Evolutionary conservation across 73 alveolate species (phyloP).

Genomic region (Uronychia binucleata): DNA sequence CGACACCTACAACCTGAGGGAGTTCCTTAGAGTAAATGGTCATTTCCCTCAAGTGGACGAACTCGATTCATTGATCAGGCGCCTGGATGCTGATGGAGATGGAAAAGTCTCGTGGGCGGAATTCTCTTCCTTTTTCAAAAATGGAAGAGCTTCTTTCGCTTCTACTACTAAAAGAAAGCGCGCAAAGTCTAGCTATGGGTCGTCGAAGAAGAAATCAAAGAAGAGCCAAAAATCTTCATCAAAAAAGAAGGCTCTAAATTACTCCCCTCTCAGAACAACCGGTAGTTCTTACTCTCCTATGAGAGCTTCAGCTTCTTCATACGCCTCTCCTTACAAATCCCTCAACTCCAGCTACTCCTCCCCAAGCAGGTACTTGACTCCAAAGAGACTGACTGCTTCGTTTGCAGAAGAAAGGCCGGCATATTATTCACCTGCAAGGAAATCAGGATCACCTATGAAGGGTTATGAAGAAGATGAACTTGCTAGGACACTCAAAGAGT

Average conservation of each 20-base stretch:
- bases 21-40: conserved; percentile 21
- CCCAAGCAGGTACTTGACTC: not conserved
- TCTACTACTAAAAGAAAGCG: not conserved
- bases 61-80: conserved; percentile 52
- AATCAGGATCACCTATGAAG: conserved; percentile 7
- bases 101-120: conserved; percentile 48
- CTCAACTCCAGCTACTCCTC: not conserved
- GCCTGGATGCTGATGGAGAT: conserved; percentile 66
- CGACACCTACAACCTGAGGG: not conserved
- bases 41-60: conserved; percentile 31
- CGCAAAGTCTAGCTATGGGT: not conserved
- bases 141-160: not conserved
- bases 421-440: not conserved
- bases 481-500: conserved; percentile 4
- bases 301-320: not conserved
- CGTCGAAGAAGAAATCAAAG: not conserved
- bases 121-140: conserved; percentile 16
- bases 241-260: not conserved
- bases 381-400: not conserved
- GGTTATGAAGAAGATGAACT: conserved; percentile 32
- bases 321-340: not conserved
- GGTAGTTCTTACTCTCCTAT: not conserved
- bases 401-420: not conserved
- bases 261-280: not conserved
- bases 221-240: not conserved